Evolutionary conservation across 1,139 yeast species (phyloP), one percentile per base, ranked within the genome.

Genomic region (Blastobotrys proliferans): DNA sequence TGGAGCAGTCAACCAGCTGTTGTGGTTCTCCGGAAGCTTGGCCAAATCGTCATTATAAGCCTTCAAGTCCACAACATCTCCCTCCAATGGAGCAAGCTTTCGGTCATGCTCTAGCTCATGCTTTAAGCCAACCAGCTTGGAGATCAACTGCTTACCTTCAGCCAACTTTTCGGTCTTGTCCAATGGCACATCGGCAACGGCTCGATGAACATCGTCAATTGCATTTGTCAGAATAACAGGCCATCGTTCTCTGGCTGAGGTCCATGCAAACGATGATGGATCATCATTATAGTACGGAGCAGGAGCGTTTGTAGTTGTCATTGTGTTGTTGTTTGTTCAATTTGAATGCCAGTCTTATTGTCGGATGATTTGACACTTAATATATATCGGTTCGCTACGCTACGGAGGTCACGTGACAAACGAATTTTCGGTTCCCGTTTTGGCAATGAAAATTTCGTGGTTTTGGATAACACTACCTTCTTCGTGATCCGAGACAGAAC

Each of bases 161-260:
- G 47, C 52, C 30, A 67, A 49, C 44, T 63, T 62, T 58, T 50
- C 63, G 53, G 50, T 51, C 29, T 55, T 52, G 3, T 50, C 54
- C n/a, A n/a, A n/a, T n/a, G n/a, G n/a, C n/a, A n/a, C n/a, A 4
- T 44, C 51, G 21, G 47, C 52, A 21, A 57, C 67, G 3, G 73
- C 61, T 19, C 62, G 57, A 32, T 61, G 51, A 31, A 81, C 67
- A 55, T 87, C 97, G 24, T 74, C 76, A 41, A 84, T 70, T 26
- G 81, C 78, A 20, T 81, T 83, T 24, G 76, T 72, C 39, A 90
- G 61, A 53, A 90, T 86, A 43, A 78, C 78, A 26, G 95, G 94
- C 97, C 97, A 92, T 63, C 98, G 79, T 38, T 72, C 73, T 50
- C 77, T 74, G 10, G 86, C 85, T 0, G 97, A 88, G 26, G 79